phyloP scores from a whole-genome alignment of 1,139 yeast genomes.

The Lodderomyces jiufengensis region DNA sequence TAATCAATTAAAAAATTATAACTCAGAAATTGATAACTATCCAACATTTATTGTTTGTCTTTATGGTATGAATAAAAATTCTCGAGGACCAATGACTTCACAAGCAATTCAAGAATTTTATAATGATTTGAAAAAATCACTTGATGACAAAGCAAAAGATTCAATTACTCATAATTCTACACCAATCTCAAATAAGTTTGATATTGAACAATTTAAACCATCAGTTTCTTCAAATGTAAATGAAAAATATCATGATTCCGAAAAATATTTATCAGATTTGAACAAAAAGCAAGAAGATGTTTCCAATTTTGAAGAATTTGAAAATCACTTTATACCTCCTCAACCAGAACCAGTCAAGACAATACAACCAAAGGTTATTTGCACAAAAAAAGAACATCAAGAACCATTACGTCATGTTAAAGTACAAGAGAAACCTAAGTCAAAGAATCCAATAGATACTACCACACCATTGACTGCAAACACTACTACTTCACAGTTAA shows the following conservation, averaged over 20 bases:
- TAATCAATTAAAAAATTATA: conserved; percentile 16
- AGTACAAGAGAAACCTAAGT: not conserved
- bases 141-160: conserved; percentile 11
- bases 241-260: conserved; percentile 22
- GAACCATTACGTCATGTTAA: not conserved
- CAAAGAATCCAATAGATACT: too few relatives aligned
- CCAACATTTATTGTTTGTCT: conserved; percentile 22
- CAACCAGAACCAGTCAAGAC: too few relatives aligned
- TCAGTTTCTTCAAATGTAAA: conserved; percentile 1
- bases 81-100: conserved; percentile 7
- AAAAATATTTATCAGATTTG: conserved; percentile 17
- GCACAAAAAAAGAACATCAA: not conserved
- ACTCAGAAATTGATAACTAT: conserved; percentile 19
- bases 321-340: not conserved
- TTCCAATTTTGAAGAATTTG: not conserved
- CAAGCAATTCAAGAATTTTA: conserved; percentile 17
- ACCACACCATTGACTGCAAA: too few relatives aligned
- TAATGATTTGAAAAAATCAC: conserved; percentile 19
- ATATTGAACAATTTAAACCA: conserved; percentile 22
- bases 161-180: not conserved
- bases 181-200: conserved; percentile 15
- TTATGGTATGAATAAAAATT: conserved; percentile 13
- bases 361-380: too few relatives aligned
- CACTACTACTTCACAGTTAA: too few relatives aligned
- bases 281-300: conserved; percentile 1